Evolutionary conservation across 257 asterid genomes (phyloP), one percentile per base, ranked within the genome.

Genomic region (Nicotiana benthamiana): DNA sequence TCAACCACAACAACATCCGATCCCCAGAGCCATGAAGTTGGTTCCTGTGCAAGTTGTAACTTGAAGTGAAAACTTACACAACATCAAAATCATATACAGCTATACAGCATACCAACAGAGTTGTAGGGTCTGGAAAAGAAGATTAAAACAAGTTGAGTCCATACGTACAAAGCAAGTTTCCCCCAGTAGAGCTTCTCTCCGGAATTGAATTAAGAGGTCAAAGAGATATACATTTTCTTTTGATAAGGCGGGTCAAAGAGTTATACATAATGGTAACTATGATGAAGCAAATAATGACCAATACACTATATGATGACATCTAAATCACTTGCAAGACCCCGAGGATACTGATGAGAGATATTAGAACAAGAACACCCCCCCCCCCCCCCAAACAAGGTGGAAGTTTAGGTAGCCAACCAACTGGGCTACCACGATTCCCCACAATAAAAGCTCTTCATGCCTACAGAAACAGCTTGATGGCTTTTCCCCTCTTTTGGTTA

Each of bases 1-100:
- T 95, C 99, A 86, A 95, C 99, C 87, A 95, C 94, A 77, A 95
- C 89, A 59, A 95, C 97, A 81, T 95, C 98, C 51, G 98, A 91
- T 81, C 99, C 99, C 66, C 89, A 83, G 54, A 93, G 91, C 99
- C 98, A 95, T 85, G 97, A 86, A 81, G 83, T 89, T 75, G 99
- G 97, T 82, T 95, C 97, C 99, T 95, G 86, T 72, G 59, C 82
- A 82, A 74, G 43, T 63, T 81, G 61, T 74, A 6, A 74, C 24
- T 74, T 48, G 26, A 79, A 83, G 80, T 84, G 43, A 83, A 75
- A 28, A 82, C 67, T 54, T 84, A 40, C 16, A 13, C 34, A 70
- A 15, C 36, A 43, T 43, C 59, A 43, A 70, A 70, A 70, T 70
- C 57, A 43, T 13, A 70, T 13, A 43, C 20, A 70, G 59, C 24